Evolutionary conservation across 805 yeast genomes (phyloP).

Genomic region (Starmerella sp.): DNA sequence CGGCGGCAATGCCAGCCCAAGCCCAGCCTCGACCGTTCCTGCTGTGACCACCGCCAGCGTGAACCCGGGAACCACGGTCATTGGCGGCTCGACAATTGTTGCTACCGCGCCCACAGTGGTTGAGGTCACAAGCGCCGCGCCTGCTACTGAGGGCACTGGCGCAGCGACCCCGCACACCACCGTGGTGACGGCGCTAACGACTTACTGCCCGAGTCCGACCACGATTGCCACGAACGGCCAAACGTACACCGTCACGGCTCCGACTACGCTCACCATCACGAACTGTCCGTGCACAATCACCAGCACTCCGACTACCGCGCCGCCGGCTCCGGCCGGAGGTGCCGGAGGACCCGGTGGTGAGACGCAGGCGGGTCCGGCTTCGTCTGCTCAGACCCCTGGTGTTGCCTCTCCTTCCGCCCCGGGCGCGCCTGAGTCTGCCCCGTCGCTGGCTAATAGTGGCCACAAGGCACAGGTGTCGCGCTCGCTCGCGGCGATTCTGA

Average conservation of each 20-base stretch:
- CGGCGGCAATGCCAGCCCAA: no score
- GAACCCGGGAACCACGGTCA: neutral
- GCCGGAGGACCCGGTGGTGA: neutral
- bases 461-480: neutral
- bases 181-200: constrained; percentile 13
- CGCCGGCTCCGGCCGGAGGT: neutral
- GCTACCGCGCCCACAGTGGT: neutral
- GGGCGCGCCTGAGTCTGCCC: neutral
- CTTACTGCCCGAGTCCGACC: constrained; percentile 62
- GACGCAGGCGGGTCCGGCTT: neutral
- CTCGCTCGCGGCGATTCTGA: neutral
- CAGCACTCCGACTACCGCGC: neutral
- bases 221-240: constrained; percentile 44
- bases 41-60: neutral
- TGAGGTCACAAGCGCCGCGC: neutral
- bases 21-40: neutral
- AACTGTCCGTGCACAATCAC: constrained; percentile 13
- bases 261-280: constrained; percentile 66
- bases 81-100: neutral
- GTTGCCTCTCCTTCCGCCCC: neutral
- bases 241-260: constrained; percentile 57
- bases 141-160: neutral
- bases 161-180: constrained; percentile 1
- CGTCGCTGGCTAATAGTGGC: neutral
- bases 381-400: neutral